Evolutionary conservation across 108 stramenopile genomes (phyloP), one percentile per base, ranked within the genome.

Genomic region (Discostella stelligeroides): DNA sequence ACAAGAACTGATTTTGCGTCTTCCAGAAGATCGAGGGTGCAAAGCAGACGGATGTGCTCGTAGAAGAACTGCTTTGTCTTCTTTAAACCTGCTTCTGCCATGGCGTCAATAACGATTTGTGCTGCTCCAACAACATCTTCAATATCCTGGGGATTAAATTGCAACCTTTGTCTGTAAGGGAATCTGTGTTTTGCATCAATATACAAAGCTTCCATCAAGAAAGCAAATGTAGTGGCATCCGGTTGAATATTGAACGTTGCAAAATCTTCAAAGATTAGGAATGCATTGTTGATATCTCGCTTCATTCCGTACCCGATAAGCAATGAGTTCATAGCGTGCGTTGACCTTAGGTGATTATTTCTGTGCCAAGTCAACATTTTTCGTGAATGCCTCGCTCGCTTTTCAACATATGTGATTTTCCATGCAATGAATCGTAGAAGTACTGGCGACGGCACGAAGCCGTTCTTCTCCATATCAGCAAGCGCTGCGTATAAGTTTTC

Each of bases 381-480:
- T 48, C 69, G 49, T 11, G 71, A 67, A 53, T 60, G 80, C 12
- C 18, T 30, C 41, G 69, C 14, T 80, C 68, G 62, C 64, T 59
- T 63, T 56, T 68, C 34, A 67, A 73, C 34, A 43, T 59, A 47
- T 30, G 73, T 57, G 34, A 81, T 46, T 28, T 77, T 66, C 11
- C 66, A 25, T 10, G 66, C 51, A 40, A 89, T 57, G 27, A 82
- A 83, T 13, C 85, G 72, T 30, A 89, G 51, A 21, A 92, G 47
- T 49, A 79, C 70, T 10, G 85, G 41, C 8, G 86, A 86, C n/a
- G 83, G 80, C 3, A 68, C 60, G 28, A 70, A 82, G 2, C 85
- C 91, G 29, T 74, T 83, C 18, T 72, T 76, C 51, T 88, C 80
- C 91, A 92, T 92, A 17, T 85, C 83, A 9, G 55, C 63, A 30